Base-by-base conservation (phyloP, 768 basidiomycete species). In the Ramaria sp. region DNA sequence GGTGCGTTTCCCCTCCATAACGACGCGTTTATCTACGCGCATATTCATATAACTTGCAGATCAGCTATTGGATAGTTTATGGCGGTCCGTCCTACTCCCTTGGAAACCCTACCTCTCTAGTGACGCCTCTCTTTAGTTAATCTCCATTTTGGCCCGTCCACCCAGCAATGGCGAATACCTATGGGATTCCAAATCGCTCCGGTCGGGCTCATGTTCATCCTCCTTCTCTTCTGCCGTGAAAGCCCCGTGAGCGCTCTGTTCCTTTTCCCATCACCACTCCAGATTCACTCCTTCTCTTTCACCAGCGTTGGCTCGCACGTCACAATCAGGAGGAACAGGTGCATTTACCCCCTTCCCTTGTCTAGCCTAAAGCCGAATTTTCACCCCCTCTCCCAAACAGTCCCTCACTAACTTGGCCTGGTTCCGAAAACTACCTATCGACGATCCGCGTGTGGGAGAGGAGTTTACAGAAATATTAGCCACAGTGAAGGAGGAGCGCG, bases 401-500 rank as follows among this genome's bases (percentile, higher is more conserved):
- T 84, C 83, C 1, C 59, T 83, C 7, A 54, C 51, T 1, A 86
- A 81, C 65, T 73, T 89, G 9, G 82, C 87, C 0, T 86, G 83
- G 63, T 73, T 87, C 27, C 83, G 87, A 37, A 73, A 67, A 42
- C 72, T 76, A 27, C 57, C 68, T 2, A 53, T 63, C 9, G 70
- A 72, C 59, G 77, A 79, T 12, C 70, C 71, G 13, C 67, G 59
- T 0, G 70, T 87, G 22, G 69, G 79, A 12, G 68, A 74, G 19
- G 87, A 88, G 64, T 75, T 86, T 65, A 82, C 84, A 15, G 91
- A 93, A 67, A 92, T 93, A 59, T 80, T 88, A 59, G 87, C 88
- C 1, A 84, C 84, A 11, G 82, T 92, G 54, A 65, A 75, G 27
- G 88, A 91, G 68, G 90, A 92, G 66, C 77, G 75, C 11, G 78